Conservation (phyloP, 805 yeast species). For the Ogataea minuta region DNA sequence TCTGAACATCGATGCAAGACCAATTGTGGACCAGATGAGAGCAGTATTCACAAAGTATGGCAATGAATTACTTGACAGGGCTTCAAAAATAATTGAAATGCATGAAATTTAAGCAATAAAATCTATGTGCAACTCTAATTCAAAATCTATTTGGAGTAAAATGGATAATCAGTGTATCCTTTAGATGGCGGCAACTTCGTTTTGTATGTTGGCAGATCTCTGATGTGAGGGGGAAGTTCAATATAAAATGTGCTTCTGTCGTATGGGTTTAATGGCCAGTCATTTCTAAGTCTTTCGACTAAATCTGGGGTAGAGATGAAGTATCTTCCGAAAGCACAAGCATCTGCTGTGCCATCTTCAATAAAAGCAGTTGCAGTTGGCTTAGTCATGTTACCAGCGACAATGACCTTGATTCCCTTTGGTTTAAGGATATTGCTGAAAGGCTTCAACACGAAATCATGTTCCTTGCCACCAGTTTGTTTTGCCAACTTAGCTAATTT, state of each 20-base stretch:
- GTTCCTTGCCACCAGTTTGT: conserved; percentile 5
- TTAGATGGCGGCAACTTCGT: neutral
- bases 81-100: neutral
- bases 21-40: conserved; percentile 1
- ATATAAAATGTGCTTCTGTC: conserved; percentile 41
- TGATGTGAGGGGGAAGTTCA: neutral
- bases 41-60: neutral
- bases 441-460: conserved; percentile 19
- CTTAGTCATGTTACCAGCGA: conserved; percentile 26
- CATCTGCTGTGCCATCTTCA: conserved; percentile 28
- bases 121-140: no score
- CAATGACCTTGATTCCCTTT: conserved; percentile 25
- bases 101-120: no score
- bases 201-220: no score
- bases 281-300: conserved; percentile 36
- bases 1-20: conserved; percentile 2
- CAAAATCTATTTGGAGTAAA: no score
- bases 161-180: no score
- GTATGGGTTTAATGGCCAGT: conserved; percentile 35
- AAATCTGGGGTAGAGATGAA: conserved; percentile 47
- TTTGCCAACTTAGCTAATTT: conserved; percentile 14
- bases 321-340: conserved; percentile 40
- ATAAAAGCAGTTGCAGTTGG: conserved; percentile 14
- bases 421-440: conserved; percentile 52
- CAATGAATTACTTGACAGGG: neutral